Evolutionary conservation across 129 eudicot genomes (phyloP), one percentile per base, ranked within the genome.

Genomic region (Gnaphalium uliginosum): DNA sequence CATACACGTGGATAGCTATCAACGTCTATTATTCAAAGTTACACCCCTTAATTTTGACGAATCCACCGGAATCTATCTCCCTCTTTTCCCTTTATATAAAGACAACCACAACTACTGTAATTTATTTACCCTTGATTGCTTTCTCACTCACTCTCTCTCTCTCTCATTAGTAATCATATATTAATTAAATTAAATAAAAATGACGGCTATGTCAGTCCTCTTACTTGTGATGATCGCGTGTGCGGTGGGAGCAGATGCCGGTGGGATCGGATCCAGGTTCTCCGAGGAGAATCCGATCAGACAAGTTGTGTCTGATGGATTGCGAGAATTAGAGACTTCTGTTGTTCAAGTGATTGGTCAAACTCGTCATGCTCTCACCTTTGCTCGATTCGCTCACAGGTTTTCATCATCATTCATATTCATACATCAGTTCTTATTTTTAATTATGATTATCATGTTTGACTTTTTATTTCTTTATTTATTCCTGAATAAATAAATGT

Each of bases 371-470:
- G 93, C 96, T 76, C 88, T 89, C 71, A 83, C 92, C 85, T 95
- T 95, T 69, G 97, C 96, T 64, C 92, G 99, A 65, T 95, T 87
- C 69, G 96, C 97, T 81, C 96, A 87, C 75, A 87, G 93, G 99
- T 54, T 61, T 7, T 10, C 51, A 5, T 22, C 1, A 17, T 0
- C 8, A 22, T 23, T 22, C 5, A 8, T 23, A 21, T 59, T n/a
- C 19, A 57, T 56, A 1, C 25, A 22, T 59, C 13, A 4, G 29
- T 25, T n/a, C 2, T 62, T 2, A 1, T 26, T 15, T 63, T 15
- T 24, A 69, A 8, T 46, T 46, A 13, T 46, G 53, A 8, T 69
- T 77, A n/a, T 78, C 39, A 24, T 71, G 57, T 59, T 78, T 78
- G 66, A 33, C 67, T 54, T 33, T 66, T 73, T 2, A 1, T 25